phyloP scores from a whole-genome alignment of 208 protist species.

The Leptomonas pyrrhocoris region DNA sequence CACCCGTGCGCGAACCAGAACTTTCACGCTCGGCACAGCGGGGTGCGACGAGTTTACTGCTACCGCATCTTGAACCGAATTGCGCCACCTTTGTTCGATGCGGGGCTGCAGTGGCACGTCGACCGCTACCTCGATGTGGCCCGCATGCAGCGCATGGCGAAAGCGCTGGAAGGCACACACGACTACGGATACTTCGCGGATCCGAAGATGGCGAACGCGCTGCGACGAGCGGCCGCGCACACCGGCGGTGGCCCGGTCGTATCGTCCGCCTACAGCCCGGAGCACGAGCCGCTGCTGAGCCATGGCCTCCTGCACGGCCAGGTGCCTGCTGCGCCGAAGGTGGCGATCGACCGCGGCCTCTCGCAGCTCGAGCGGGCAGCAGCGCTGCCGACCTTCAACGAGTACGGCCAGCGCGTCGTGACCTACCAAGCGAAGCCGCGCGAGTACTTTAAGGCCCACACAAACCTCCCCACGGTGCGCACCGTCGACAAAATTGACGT shows the following conservation, averaged over 20 bases:
- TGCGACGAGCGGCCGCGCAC: constrained; percentile 61
- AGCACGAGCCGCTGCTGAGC: constrained; percentile 54
- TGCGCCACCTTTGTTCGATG: constrained; percentile 86
- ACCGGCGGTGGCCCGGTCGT: constrained; percentile 26
- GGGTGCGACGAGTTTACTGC: constrained; percentile 79
- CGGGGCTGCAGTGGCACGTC: constrained; percentile 88
- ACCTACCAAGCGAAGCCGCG: constrained; percentile 61
- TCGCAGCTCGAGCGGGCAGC: constrained; percentile 68
- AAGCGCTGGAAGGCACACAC: constrained; percentile 69
- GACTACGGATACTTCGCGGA: constrained; percentile 90
- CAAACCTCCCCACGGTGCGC: constrained; percentile 83
- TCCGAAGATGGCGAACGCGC: constrained; percentile 84
- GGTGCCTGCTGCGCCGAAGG: constrained; percentile 63
- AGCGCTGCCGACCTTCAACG: constrained; percentile 85
- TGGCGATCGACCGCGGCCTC: constrained; percentile 54
- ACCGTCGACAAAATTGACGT: constrained; percentile 84
- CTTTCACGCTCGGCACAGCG: constrained; percentile 87
- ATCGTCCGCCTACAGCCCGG: constrained; percentile 43
- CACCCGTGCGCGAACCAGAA: constrained; percentile 76
- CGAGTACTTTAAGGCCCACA: constrained; percentile 68
- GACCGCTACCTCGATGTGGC: constrained; percentile 82
- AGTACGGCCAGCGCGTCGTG: constrained; percentile 74
- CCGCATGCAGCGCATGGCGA: constrained; percentile 82
- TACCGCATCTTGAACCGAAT: constrained; percentile 92
- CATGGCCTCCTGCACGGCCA: constrained; percentile 33